A percentile compares a stretch with the other conserved stretches of the same genome.
Evolutionary conservation across 2,329 filamentous ascomycete genomes (phyloP).

Genomic region (Beauveria australis): DNA sequence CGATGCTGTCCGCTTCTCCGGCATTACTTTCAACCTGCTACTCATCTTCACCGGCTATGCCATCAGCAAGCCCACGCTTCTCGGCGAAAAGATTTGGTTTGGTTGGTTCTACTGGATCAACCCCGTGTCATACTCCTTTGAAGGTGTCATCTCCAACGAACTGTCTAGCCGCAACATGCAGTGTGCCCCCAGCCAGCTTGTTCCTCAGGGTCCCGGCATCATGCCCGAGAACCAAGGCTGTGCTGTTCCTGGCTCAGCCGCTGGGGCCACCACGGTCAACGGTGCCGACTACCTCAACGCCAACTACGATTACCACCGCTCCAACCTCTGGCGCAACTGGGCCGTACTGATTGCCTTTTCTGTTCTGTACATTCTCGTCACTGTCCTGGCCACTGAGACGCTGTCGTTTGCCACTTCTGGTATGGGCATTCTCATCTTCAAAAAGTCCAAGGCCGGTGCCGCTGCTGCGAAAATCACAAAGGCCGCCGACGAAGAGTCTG

Average conservation of each 20-base stretch:
- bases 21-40: slow-evolving; percentile 49
- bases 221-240: slow-evolving; percentile 44
- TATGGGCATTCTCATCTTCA: slow-evolving; percentile 64
- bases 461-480: slow-evolving; percentile 25
- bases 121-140: slow-evolving; percentile 57
- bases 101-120: slow-evolving; percentile 59
- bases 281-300: slow-evolving; percentile 46
- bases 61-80: slow-evolving; percentile 45
- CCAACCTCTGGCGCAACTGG: slow-evolving; percentile 62
- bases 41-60: slow-evolving; percentile 60
- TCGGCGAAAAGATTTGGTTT: slow-evolving; percentile 58
- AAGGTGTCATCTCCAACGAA: slow-evolving; percentile 49
- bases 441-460: slow-evolving; percentile 56
- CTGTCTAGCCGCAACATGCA: slow-evolving; percentile 44
- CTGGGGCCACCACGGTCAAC: slow-evolving; percentile 37
- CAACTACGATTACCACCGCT: slow-evolving; percentile 45
- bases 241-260: slow-evolving; percentile 40
- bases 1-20: slow-evolving; percentile 51
- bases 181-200: slow-evolving; percentile 35
- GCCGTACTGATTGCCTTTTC: slow-evolving; percentile 65
- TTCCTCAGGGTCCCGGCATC: slow-evolving; percentile 35
- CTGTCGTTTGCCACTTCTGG: slow-evolving; percentile 54
- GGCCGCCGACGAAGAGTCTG: slow-evolving; percentile 22
- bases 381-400: slow-evolving; percentile 56
- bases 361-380: slow-evolving; percentile 65